Evolutionary conservation across 768 basidiomycete genomes (phyloP).

Genomic region (Lepiota brunneoincarnata): DNA sequence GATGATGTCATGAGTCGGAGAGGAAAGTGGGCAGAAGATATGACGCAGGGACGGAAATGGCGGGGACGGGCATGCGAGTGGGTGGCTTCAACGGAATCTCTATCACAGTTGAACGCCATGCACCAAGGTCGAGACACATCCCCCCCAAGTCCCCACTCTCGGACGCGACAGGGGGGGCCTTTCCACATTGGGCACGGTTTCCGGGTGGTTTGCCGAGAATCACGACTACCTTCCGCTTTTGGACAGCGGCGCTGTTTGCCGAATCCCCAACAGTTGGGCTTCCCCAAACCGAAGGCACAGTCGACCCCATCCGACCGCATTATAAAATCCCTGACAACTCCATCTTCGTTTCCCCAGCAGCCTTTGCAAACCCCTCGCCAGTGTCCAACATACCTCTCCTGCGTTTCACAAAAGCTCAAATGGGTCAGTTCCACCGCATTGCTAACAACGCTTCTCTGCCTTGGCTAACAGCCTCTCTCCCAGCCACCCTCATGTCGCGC

Average conservation of each 20-base stretch:
- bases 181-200: too few species aligned
- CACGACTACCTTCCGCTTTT: constrained; percentile 5
- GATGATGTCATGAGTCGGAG: too few species aligned
- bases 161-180: too few species aligned
- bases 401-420: not conserved
- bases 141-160: too few species aligned
- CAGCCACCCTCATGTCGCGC: constrained; percentile 35
- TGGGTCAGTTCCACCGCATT: constrained; percentile 7
- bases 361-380: not conserved
- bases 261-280: constrained; percentile 28
- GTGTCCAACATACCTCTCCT: not conserved
- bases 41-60: too few species aligned
- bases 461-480: constrained; percentile 12
- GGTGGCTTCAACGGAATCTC: too few species aligned
- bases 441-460: not conserved
- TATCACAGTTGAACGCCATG: too few species aligned
- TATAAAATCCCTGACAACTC: constrained; percentile 1
- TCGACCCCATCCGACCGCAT: constrained; percentile 1
- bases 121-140: too few species aligned
- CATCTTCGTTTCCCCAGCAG: not conserved
- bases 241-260: constrained; percentile 19
- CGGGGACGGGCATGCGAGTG: too few species aligned
- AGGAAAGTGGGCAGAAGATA: too few species aligned
- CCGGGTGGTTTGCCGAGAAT: constrained; percentile 1
- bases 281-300: constrained; percentile 10